Evolutionary conservation across 2,329 filamentous ascomycete species (phyloP).

Genomic region (Sporothrix euskadiensis): DNA sequence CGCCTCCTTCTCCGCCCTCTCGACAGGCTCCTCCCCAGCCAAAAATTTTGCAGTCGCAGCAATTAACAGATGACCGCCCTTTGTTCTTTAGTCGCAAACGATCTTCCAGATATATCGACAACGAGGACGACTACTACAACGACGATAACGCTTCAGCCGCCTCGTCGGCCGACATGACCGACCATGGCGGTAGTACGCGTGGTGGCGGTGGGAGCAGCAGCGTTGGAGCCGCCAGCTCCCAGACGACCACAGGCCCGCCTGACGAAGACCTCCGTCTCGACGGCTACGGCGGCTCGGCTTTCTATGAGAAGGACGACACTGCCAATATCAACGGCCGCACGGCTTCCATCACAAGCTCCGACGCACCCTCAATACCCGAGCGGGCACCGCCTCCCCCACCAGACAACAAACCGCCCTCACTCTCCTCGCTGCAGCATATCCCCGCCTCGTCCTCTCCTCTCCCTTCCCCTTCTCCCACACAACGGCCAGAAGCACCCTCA

Average conservation of each 20-base stretch:
- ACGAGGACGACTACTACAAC: constrained; percentile 19
- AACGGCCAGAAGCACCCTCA: constrained; percentile 24
- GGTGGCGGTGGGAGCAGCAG: constrained; percentile 26
- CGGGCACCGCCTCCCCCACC: constrained; percentile 23
- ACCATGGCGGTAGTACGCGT: constrained; percentile 23
- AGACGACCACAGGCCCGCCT: constrained; percentile 27
- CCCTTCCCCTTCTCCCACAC: background rate
- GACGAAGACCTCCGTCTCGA: constrained; percentile 29
- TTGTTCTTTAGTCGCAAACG: constrained; percentile 24
- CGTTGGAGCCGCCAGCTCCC: constrained; percentile 31
- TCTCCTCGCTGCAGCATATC: background rate
- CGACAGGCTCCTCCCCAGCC: background rate
- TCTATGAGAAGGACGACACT: constrained; percentile 9
- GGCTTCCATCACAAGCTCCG: constrained; percentile 20
- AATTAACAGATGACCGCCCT: constrained; percentile 20
- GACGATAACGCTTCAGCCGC: constrained; percentile 26
- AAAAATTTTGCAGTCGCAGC: background rate
- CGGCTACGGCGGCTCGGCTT: constrained; percentile 4
- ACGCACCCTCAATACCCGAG: constrained; percentile 12
- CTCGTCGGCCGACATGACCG: constrained; percentile 32
- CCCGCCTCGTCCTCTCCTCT: background rate
- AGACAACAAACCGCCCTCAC: background rate
- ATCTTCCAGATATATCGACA: constrained; percentile 8
- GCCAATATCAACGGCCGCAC: background rate
- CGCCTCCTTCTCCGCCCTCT: constrained; percentile 25